These are phyloP conservation scores for Petunia secreta DNA, from an alignment of 257 asterid species.

Conservation along the genomic window DNA sequence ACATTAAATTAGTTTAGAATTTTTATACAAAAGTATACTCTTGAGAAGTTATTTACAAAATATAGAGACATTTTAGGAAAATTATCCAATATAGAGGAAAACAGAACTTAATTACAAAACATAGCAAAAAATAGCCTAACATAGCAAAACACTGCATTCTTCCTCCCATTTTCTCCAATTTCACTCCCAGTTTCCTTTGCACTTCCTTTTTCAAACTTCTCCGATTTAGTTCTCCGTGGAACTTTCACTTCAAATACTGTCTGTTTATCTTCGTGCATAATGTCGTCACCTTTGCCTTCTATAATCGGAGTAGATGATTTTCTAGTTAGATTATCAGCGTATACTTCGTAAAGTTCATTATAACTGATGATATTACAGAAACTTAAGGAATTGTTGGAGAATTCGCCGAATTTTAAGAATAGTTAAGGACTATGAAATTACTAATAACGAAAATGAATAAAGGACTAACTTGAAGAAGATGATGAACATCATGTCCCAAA, in stretches of 20 bases:
- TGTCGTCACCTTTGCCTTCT: conserved; percentile 31
- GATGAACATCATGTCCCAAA: no score
- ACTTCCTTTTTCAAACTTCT: conserved; percentile 30
- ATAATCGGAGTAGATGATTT: conserved; percentile 15
- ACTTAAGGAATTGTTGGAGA: conserved; percentile 27
- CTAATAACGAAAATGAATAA: conserved; percentile 63
- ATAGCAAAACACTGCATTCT: no score
- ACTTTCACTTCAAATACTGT: conserved; percentile 43
- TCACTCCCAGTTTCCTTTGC: conserved; percentile 4
- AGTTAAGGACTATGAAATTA: conserved; percentile 67
- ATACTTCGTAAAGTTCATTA: no score
- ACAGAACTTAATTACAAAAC: no score
- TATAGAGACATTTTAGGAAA: no score
- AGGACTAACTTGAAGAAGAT: conserved; percentile 38
- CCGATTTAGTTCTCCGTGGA: conserved; percentile 36
- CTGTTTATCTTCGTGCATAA: conserved; percentile 54
- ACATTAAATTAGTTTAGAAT: no score
- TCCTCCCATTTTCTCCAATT: no score
- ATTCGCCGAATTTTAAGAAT: conserved; percentile 53
- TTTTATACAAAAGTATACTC: no score
- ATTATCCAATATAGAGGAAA: no score
- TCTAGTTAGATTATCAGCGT: no score
- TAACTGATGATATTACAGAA: conserved; percentile 6
- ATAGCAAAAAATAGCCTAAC: no score
- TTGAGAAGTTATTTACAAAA: no score